These are phyloP conservation scores for Przewalskia tangutica DNA, from an alignment of 257 asterid species.

Conservation along the genomic window DNA sequence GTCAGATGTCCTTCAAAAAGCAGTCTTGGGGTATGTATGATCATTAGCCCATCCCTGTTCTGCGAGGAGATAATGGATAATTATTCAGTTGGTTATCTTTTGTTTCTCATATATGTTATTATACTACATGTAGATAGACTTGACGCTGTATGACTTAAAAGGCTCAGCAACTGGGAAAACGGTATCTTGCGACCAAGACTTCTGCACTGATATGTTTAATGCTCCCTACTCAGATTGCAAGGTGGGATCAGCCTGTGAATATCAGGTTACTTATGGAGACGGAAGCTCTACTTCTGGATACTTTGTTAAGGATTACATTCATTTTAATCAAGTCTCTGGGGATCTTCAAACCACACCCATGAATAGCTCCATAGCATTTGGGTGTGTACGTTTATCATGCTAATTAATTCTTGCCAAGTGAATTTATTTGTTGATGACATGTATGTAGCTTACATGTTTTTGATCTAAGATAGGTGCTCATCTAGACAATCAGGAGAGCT, in stretches of 20 bases:
- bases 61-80: background rate
- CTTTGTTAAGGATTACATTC: slow-evolving; percentile 63
- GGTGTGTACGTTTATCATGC: slow-evolving; percentile 40
- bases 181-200: slow-evolving; percentile 64
- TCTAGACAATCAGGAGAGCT: slow-evolving; percentile 80
- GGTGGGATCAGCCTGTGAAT: slow-evolving; percentile 65
- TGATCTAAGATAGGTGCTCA: slow-evolving; percentile 66
- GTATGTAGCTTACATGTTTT: background rate
- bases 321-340: slow-evolving; percentile 69
- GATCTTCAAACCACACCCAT: slow-evolving; percentile 56
- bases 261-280: slow-evolving; percentile 78
- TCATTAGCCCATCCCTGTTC: background rate
- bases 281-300: slow-evolving; percentile 84
- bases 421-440: background rate
- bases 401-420: background rate
- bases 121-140: slow-evolving; percentile 41
- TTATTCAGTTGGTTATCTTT: background rate
- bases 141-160: slow-evolving; percentile 61
- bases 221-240: slow-evolving; percentile 55
- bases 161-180: slow-evolving; percentile 64
- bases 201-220: slow-evolving; percentile 48
- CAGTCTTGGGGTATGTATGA: slow-evolving; percentile 71
- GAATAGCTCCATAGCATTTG: slow-evolving; percentile 85
- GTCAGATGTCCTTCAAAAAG: slow-evolving; percentile 71
- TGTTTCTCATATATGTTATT: slow-evolving; percentile 9